These are phyloP conservation scores for Fusarium succisae DNA, from an alignment of 2,329 filamentous ascomycete genomes.

Conservation along the genomic window DNA sequence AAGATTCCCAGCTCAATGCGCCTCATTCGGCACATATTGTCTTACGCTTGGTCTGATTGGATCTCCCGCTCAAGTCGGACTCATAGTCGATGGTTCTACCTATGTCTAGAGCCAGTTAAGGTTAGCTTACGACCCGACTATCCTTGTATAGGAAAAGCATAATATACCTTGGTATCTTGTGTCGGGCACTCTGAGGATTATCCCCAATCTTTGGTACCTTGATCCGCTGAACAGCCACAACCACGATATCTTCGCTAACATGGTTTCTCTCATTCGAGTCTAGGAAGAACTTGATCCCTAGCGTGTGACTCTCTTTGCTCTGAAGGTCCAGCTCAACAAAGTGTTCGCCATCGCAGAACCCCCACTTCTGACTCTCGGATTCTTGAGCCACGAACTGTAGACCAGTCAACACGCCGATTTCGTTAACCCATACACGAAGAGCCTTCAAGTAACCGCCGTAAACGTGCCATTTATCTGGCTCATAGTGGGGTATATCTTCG, in stretches of 20 bases:
- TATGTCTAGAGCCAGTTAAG: not conserved
- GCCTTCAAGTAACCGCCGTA: not conserved
- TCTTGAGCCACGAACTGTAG: not conserved
- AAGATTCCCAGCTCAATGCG: too few species aligned
- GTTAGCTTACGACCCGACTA: not conserved
- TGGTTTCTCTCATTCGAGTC: not conserved
- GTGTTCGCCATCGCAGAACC: not conserved
- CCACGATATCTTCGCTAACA: not conserved
- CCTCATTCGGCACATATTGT: too few species aligned
- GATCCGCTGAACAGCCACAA: not conserved
- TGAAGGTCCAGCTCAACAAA: not conserved
- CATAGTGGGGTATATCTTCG: not conserved
- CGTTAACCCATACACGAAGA: not conserved
- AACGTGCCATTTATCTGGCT: not conserved
- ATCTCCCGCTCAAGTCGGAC: not conserved
- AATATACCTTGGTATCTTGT: not conserved
- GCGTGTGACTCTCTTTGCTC: rapidly evolving
- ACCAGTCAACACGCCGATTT: not conserved
- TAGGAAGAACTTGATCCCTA: not conserved
- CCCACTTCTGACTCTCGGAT: not conserved
- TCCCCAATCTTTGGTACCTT: not conserved
- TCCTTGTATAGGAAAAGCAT: not conserved
- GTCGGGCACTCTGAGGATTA: not conserved
- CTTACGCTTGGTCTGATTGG: rapidly evolving
- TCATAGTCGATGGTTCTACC: not conserved